Base-by-base conservation (phyloP, 441 rosid species). In the Erodium trifolium region DNA sequence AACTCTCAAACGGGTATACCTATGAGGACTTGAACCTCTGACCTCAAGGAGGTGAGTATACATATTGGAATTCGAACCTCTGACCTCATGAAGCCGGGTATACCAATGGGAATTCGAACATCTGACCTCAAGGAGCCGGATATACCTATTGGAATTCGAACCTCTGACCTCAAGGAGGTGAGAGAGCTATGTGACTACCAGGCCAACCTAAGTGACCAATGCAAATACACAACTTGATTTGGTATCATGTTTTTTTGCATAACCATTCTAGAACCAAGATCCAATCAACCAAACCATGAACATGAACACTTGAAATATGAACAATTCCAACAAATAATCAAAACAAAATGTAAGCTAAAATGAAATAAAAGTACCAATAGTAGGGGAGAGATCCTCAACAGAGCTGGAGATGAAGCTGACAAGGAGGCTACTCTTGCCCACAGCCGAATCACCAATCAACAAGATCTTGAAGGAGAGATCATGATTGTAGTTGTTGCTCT, bases 391-490 rank as follows among this genome's bases (percentile, higher is more conserved):
- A 81, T 79, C 81, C 68, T 84, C 82, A 1, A 64, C 73, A 68
- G 83, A 73, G 60, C 68, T 67, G 49, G 87, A 82, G 81, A 86
- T 82, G 83, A 84, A 86, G 77, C 82, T 84, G 68, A 82, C 82
- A 76, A 86, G 90, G 71, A 86, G 88, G 67, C 88, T 84, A 70
- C 88, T 86, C 76, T 86, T 86, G 69, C 90, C 90, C 67, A 86
- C 90, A 35, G 81, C 81, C 49, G 90, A 81, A 76, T 86, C 90
- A 1, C 90, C 90, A 70, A 86, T 81, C 82, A 86, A 78, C 80
- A 86, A 69, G 86, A 86, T 81, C 85, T 84, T 86, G 79, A 86
- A 86, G 5, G 88, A 82, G 69, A 84, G 82, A 77, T 86, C 90
- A 67, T 76, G 27, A 23, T 23, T 23, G 27, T 23, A 80, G 31